Percentiles rank a stretch among this genome's conserved stretches.
Conservation (phyloP, 305 asterid genomes). For the Fraxinus xanthoxyloides region DNA sequence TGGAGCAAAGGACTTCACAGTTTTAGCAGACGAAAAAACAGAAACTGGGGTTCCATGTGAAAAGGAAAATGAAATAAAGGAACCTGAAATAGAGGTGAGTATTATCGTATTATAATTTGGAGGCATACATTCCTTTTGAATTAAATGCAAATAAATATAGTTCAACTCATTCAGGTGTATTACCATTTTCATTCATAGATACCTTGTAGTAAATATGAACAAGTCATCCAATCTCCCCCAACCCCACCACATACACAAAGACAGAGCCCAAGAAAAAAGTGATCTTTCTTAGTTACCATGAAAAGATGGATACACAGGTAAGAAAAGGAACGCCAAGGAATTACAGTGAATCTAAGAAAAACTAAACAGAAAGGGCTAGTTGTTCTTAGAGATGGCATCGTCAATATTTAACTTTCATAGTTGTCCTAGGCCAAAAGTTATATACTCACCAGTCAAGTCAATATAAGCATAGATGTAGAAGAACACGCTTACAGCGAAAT, state of each 20-base stretch:
- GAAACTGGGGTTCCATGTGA: conserved; percentile 7
- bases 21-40: conserved; percentile 8
- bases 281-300: neutral
- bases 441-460: neutral
- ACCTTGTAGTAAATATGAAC: neutral
- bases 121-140: neutral
- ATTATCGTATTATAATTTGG: neutral
- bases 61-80: conserved; percentile 1
- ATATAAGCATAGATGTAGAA: neutral
- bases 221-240: neutral
- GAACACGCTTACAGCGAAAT: neutral
- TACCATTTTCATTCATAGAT: neutral
- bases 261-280: neutral
- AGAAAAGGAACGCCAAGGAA: neutral
- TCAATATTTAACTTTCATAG: neutral
- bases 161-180: neutral
- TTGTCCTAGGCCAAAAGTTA: neutral
- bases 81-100: conserved; percentile 22
- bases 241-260: neutral
- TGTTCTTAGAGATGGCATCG: neutral
- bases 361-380: neutral
- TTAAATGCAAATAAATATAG: neutral
- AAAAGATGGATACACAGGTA: neutral
- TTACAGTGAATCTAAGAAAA: neutral
- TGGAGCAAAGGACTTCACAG: neutral